A percentile compares a stretch with the other conserved stretches of the same genome.
Evolutionary conservation across 2,329 filamentous ascomycete species (phyloP).

Genomic region (Dothiorella sarmentorum): DNA sequence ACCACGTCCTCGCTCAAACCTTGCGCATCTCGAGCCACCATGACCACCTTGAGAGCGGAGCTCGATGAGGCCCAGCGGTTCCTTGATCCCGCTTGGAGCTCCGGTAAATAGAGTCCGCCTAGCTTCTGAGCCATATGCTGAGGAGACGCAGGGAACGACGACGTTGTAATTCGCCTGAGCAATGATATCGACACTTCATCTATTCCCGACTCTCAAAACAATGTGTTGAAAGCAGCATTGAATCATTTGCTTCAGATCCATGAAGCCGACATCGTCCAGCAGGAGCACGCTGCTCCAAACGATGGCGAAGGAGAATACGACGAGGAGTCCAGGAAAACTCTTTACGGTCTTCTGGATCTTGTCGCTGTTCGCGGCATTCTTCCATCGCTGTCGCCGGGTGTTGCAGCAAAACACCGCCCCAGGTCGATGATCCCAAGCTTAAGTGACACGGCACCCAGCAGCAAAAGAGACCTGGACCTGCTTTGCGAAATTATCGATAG

Average conservation of each 20-base stretch:
- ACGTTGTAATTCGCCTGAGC: constrained; percentile 4
- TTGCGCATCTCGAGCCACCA: background rate
- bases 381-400: constrained; percentile 33
- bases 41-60: constrained; percentile 27
- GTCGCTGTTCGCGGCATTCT: constrained; percentile 33
- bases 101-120: constrained; percentile 4
- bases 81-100: constrained; percentile 3
- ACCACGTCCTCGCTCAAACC: background rate
- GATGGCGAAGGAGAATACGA: constrained; percentile 34
- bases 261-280: constrained; percentile 27
- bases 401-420: constrained; percentile 33
- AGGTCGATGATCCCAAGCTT: constrained; percentile 29
- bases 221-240: constrained; percentile 24
- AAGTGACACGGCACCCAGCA: background rate
- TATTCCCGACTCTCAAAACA: background rate
- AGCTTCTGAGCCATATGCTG: constrained; percentile 1
- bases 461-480: background rate
- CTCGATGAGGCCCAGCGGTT: constrained; percentile 28
- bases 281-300: constrained; percentile 22
- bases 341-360: constrained; percentile 39
- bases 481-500: constrained; percentile 7
- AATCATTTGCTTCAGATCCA: constrained; percentile 34
- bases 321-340: constrained; percentile 35
- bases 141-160: constrained; percentile 11
- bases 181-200: background rate